Base-by-base conservation (phyloP, 257 asterid species). In the Schizonepeta tenuifolia region DNA sequence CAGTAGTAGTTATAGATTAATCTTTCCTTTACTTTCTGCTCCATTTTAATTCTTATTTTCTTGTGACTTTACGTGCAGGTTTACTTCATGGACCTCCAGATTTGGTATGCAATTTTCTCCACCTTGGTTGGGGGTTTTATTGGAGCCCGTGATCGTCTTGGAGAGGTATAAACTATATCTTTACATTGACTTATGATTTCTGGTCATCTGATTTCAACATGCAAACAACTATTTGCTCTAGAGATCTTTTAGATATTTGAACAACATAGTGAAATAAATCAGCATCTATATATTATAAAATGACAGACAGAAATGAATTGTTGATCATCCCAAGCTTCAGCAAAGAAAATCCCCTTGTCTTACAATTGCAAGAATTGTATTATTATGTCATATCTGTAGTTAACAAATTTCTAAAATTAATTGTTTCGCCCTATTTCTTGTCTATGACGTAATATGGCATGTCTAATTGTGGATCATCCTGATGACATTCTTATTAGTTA, bases 61-160 rank as follows among this genome's bases (percentile, higher is more conserved):
- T 67, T 64, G 62, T 74, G 56, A 58, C 65, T 53, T 78, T 47
- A 64, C 71, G 38, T 77, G 78, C 92, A 94, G 99, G 97, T 95
- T 76, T 95, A 95, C 82, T 95, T 95, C 86, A 84, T 95, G 96
- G 99, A 95, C 85, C 74, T 86, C 75, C 99, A 91, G 85, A 90
- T 95, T 40, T 95, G 99, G 99, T 95, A 95, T 77, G 85, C 99
- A 21, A 76, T 95, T 69, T 90, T 81, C 84, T 87, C 97, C 64
- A 95, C 99, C 65, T 20, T 92, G 61, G 87, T 83, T 69, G 98
- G 99, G 76, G 98, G 99, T 63, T 84, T 87, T 65, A 90, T 88
- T 71, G 99, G 99, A 71, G 99, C 99, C 51, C 86, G 83, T 75
- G 98, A 90, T 85, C 99, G 97, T 69, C 87, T 95, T 60, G 99